phyloP scores from a whole-genome alignment of 2,329 filamentous ascomycete genomes.

The Talaromyces sp. region DNA sequence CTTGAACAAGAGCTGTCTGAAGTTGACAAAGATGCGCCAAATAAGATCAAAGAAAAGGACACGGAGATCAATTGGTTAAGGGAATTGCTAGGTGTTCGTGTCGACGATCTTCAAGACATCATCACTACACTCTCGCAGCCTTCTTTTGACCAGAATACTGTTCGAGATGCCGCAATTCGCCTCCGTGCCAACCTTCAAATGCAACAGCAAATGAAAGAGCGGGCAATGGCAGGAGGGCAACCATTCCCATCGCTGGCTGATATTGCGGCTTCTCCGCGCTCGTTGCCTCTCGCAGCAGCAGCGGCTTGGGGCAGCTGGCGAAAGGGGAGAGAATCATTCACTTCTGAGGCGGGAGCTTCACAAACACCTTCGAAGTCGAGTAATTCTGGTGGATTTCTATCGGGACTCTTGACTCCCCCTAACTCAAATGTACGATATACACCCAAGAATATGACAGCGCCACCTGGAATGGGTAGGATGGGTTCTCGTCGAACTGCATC shows the following conservation, averaged over 20 bases:
- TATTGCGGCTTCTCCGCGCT: conserved; percentile 72
- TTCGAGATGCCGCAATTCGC: conserved; percentile 87
- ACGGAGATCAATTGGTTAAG: conserved; percentile 94
- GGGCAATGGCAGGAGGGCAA: conserved; percentile 64
- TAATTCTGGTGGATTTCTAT: conserved; percentile 58
- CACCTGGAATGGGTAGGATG: conserved; percentile 19
- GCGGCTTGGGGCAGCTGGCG: conserved; percentile 98
- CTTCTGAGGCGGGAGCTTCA: conserved; percentile 21
- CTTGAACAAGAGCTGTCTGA: conserved; percentile 67
- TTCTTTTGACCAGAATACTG: conserved; percentile 67
- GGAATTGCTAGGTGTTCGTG: conserved; percentile 82
- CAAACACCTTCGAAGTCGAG: conserved; percentile 58
- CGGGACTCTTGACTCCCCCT: conserved; percentile 85
- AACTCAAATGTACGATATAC: conserved; percentile 65
- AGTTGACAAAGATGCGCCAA: conserved; percentile 69
- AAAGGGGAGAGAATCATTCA: conserved; percentile 55
- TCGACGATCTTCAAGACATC: conserved; percentile 88
- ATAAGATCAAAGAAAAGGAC: conserved; percentile 83
- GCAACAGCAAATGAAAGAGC: conserved; percentile 93
- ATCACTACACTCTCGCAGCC: conserved; percentile 72
- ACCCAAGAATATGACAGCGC: conserved; percentile 39
- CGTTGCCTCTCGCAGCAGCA: conserved; percentile 74
- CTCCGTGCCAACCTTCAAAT: conserved; percentile 93
- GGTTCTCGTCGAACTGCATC: conserved; percentile 23
- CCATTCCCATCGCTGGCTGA: conserved; percentile 70